phyloP scores from a whole-genome alignment of 2,329 filamentous ascomycete species.

The Sordariomycetes sp. region DNA sequence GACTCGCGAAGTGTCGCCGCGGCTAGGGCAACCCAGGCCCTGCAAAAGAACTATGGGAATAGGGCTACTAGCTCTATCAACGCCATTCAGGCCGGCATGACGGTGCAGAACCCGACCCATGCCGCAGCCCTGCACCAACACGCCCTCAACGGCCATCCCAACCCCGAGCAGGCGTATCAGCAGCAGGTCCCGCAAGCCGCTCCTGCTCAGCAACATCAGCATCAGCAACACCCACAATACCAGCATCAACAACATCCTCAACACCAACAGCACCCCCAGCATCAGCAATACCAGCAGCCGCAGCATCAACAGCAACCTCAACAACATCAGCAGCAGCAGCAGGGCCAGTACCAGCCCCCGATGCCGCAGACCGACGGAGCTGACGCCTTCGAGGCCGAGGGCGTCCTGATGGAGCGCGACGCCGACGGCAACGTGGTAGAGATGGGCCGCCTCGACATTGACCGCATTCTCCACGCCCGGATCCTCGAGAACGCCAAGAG shows the following conservation, averaged over 20 bases:
- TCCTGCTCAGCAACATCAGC: slow-evolving; percentile 12
- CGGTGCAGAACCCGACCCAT: slow-evolving; percentile 13
- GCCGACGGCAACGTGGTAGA: slow-evolving; percentile 38
- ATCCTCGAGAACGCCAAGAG: slow-evolving; percentile 51
- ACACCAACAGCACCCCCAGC: slow-evolving; percentile 13
- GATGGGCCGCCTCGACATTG: slow-evolving; percentile 50
- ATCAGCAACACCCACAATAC: slow-evolving; percentile 13
- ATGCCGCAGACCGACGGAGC: slow-evolving; percentile 60
- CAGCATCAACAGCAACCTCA: neutral
- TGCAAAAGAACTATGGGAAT: slow-evolving; percentile 46
- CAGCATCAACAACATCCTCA: neutral
- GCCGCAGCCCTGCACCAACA: neutral
- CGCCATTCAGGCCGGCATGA: slow-evolving; percentile 36
- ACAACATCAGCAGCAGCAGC: slow-evolving; percentile 17
- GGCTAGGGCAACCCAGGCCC: slow-evolving; percentile 39
- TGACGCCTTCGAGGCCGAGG: slow-evolving; percentile 39
- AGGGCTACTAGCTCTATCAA: slow-evolving; percentile 54
- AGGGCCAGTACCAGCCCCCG: slow-evolving; percentile 14
- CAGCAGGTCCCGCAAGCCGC: slow-evolving; percentile 18
- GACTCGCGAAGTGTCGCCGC: slow-evolving; percentile 26
- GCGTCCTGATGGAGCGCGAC: slow-evolving; percentile 44
- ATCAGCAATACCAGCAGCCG: slow-evolving; percentile 12
- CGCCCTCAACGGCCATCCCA: slow-evolving; percentile 1
- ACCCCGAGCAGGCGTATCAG: neutral
- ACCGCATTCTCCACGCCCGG: slow-evolving; percentile 54